Evolutionary conservation across 2,329 filamentous ascomycete species (phyloP), one percentile per base, ranked within the genome.

Genomic region (Chaetothyriales sp.): DNA sequence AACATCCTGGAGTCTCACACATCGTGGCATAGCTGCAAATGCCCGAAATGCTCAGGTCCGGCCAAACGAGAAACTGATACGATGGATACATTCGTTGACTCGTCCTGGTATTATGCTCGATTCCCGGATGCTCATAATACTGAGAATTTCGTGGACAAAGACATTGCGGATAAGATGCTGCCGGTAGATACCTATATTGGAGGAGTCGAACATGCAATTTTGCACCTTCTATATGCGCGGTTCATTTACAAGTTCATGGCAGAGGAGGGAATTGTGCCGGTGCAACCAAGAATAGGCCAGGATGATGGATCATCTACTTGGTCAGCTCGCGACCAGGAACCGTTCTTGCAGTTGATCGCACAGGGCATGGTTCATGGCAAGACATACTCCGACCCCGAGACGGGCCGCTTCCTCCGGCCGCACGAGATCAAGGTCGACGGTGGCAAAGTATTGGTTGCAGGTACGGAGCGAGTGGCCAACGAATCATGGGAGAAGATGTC

Each of bases 21-120:
- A 10, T 78, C 83, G 6, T 95, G 86, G 80, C 73, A 86, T 45
- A 79, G 88, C 59, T 84, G 81, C 0, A 65, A 73, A 2, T 95
- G 88, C 62, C 88, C 88, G 18, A 67, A 60, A 46, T 95, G 88
- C 60, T 70, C 75, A 15, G 73, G 76, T 1, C 68, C 78, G 20
- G 88, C 86, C 5, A 83, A 80, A 63, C 77, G 88, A 56, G 88
- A 95, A 57, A 94, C 88, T 0, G 88, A 95, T 64, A 95, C 88
- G 2, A 94, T 95, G 88, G 88, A 95, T 65, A 95, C 88, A 0
- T 95, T 95, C 67, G 88, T 95, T 54, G 88, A 94, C 67, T 94
- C 87, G 1, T 93, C 87, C 49, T 95, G 88, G 88, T 95, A 95
- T 66, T 94, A 82, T 62, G 79, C 89, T 68, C 78, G 86, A 10